phyloP scores from a whole-genome alignment of 352 stramenopile genomes.

The Globisporangium acanthophoron region DNA sequence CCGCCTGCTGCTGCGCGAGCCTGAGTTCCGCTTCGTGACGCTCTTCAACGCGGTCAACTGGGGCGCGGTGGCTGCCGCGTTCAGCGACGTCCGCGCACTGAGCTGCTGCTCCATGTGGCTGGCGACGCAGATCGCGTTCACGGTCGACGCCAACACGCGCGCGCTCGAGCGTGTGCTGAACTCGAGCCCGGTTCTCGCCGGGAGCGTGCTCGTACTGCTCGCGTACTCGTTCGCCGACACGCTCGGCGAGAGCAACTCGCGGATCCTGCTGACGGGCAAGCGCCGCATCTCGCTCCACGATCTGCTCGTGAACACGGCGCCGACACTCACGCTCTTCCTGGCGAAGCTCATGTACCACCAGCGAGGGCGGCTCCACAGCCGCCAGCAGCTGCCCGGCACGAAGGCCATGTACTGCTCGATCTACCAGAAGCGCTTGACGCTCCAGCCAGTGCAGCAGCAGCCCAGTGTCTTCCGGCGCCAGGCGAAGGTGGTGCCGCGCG shows the following conservation, averaged over 20 bases:
- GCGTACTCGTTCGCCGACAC: conserved; percentile 11
- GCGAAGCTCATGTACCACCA: conserved; percentile 16
- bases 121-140: conserved; percentile 17
- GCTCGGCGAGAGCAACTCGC: conserved; percentile 6
- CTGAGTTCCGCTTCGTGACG: conserved; percentile 21
- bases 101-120: conserved; percentile 22
- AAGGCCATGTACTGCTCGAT: conserved; percentile 16
- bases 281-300: conserved; percentile 17
- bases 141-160: conserved; percentile 17
- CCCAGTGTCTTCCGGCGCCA: conserved; percentile 2
- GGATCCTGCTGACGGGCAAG: conserved; percentile 9
- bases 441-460: conserved; percentile 1
- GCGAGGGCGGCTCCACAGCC: background rate
- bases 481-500: conserved; percentile 1
- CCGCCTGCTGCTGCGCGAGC: conserved; percentile 8
- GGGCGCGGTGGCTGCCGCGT: conserved; percentile 9
- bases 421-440: conserved; percentile 13
- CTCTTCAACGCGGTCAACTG: conserved; percentile 24
- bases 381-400: conserved; percentile 3
- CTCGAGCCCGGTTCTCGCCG: background rate
- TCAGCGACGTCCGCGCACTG: conserved; percentile 14
- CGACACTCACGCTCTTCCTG: conserved; percentile 20
- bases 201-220: background rate
- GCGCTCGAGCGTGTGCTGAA: conserved; percentile 11
- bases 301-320: conserved; percentile 19